Base-by-base conservation (phyloP, 306 rosid genomes). In the Cicer cuneatum region DNA sequence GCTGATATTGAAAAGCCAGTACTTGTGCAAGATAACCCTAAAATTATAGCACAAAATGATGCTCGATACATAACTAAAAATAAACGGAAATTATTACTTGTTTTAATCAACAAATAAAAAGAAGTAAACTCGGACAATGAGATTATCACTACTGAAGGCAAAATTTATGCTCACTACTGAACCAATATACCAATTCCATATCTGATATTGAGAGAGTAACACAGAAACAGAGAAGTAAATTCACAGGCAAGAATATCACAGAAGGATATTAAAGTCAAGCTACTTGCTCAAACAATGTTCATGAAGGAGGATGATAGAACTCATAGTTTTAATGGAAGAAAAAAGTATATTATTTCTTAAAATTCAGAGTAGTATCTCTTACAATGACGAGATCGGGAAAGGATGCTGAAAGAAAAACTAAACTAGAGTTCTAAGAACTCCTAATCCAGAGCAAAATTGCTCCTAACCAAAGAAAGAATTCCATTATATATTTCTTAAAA, bases 11-110 rank as follows among this genome's bases (percentile, higher is more conserved):
- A 81, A 93, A 89, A 41, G 92, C 87, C 29, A 93, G 94, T 45
- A 87, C 96, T 81, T 93, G 97, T 53, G 97, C 92, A 80, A 93
- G 93, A 86, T 93, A 93, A 63, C 98, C 98, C 98, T 93, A 78
- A 71, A 70, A 84, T 66, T 73, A 60, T 47, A 63, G 37, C 45
- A 14, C 56, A 54, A 72, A 58, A 54, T 19, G 6, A 72, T 53
- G 54, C 7, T 69, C 37, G 29, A 38, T 51, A 67, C 37, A 66
- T 38, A 54, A 41, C 68, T 13, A 63, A 47, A 61, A 57, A 56
- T 35, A 74, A 24, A 56, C 12, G 3, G 79, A 24, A 37, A 7
- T 41, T 11, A 63, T 54, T 19, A 13, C 77, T 58, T 47, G 49
- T 29, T 18, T 59, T 38, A 54, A 16, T n/a, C 37, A 52, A 62